A percentile compares a stretch with the other conserved stretches of the same genome.
Conservation (phyloP, 1,284 basidiomycete genomes). For the Golubevia sp. region DNA sequence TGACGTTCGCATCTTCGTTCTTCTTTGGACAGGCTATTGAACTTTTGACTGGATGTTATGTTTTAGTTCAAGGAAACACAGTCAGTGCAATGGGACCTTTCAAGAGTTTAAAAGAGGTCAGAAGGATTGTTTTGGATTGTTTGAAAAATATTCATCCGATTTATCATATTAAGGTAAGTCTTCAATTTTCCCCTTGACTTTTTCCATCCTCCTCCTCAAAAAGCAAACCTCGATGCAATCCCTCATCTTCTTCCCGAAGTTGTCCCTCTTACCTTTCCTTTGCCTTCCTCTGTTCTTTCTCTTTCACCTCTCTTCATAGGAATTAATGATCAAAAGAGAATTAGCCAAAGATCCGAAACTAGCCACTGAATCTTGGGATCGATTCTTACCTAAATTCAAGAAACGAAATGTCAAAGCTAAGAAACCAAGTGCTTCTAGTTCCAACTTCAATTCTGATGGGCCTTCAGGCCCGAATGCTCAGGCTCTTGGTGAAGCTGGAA, state of each 20-base stretch:
- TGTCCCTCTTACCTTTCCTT: not conserved
- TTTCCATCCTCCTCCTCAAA: conserved; percentile 1
- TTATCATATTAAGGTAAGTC: conserved; percentile 89
- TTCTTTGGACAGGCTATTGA: conserved; percentile 80
- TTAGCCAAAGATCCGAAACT: conserved; percentile 97
- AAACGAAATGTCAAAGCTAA: conserved; percentile 84
- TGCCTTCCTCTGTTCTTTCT: conserved; percentile 6
- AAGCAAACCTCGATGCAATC: conserved; percentile 6
- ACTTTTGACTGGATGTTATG: conserved; percentile 92
- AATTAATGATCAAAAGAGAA: conserved; percentile 98
- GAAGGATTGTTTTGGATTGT: conserved; percentile 93
- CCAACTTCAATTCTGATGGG: conserved; percentile 18
- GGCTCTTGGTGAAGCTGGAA: conserved; percentile 15
- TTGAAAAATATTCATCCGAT: conserved; percentile 99
- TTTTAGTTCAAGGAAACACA: conserved; percentile 96
- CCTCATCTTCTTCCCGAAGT: not conserved
- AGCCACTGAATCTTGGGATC: conserved; percentile 91
- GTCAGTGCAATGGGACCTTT: conserved; percentile 97
- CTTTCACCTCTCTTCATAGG: conserved; percentile 66
- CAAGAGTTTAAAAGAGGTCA: conserved; percentile 92
- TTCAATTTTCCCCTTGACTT: not conserved
- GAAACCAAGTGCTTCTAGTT: conserved; percentile 25
- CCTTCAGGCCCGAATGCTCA: conserved; percentile 14
- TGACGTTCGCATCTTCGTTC: not conserved
- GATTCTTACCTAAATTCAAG: conserved; percentile 95